Percentiles rank a stretch among this genome's conserved stretches.
Conservation (phyloP, 805 yeast genomes). For the Cyberlindnera bimundalis region DNA sequence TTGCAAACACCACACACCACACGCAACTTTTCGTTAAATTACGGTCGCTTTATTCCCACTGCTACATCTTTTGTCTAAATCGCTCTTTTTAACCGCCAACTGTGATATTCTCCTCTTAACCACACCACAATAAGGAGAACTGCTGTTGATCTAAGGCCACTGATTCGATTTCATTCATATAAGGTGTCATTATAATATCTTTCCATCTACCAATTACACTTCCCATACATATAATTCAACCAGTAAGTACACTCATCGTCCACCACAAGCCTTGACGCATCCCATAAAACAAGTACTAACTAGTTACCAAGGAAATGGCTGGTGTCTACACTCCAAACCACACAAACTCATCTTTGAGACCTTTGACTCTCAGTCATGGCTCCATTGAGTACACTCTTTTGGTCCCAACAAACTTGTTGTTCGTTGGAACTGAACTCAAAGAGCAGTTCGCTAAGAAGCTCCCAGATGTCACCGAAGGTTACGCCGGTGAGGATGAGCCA, state of each 20-base stretch:
- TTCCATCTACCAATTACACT: not conserved
- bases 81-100: not conserved
- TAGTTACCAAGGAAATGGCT: slow-evolving; percentile 18
- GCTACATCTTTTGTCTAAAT: not conserved
- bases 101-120: not conserved
- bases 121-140: slow-evolving; percentile 1
- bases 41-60: not conserved
- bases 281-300: slow-evolving; percentile 1
- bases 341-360: slow-evolving; percentile 53
- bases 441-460: slow-evolving; percentile 76
- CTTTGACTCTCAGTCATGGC: slow-evolving; percentile 81
- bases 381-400: slow-evolving; percentile 82
- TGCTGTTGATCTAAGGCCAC: not conserved
- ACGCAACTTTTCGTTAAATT: not conserved
- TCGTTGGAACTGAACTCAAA: slow-evolving; percentile 81
- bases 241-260: too few relatives aligned
- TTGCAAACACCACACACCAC: slow-evolving; percentile 1
- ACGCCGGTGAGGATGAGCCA: slow-evolving; percentile 85
- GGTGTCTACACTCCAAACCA: slow-evolving; percentile 29
- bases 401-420: slow-evolving; percentile 77
- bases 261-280: too few relatives aligned
- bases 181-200: not conserved
- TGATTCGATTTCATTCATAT: not conserved
- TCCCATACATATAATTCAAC: not conserved
- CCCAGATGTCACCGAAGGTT: slow-evolving; percentile 79